phyloP scores from a whole-genome alignment of 805 yeast genomes.

The Pichia membranifaciens region DNA sequence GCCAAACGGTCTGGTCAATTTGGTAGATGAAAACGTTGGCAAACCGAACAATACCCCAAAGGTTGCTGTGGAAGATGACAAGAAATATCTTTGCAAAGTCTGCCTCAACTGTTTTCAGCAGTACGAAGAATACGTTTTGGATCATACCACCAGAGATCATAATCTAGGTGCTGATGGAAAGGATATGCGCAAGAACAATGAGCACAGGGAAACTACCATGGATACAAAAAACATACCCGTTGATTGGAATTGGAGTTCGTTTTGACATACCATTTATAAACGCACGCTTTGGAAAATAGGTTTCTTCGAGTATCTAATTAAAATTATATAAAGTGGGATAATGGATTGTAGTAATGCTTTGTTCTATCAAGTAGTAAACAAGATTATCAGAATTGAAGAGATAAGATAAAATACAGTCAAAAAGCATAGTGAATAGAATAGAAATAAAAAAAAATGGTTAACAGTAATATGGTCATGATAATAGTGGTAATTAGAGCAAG shows the following conservation, averaged over 20 bases:
- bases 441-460: background rate
- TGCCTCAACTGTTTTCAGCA: constrained; percentile 30
- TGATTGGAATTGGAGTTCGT: constrained; percentile 38
- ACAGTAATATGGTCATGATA: background rate
- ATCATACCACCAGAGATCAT: constrained; percentile 27
- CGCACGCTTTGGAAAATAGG: too few relatives aligned
- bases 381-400: background rate
- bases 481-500: too few relatives aligned
- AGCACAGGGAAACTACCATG: constrained; percentile 16
- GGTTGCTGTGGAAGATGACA: constrained; percentile 7
- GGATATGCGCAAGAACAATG: constrained; percentile 11
- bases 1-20: constrained; percentile 6
- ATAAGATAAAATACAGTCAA: background rate
- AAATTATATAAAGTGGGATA: too few relatives aligned
- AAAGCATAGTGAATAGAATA: background rate
- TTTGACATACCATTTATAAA: constrained; percentile 15
- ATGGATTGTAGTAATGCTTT: too few relatives aligned
- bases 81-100: constrained; percentile 31
- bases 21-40: background rate
- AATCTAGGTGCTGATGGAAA: constrained; percentile 21
- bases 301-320: too few relatives aligned
- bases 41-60: background rate
- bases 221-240: constrained; percentile 25
- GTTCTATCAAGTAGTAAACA: background rate
- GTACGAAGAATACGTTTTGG: constrained; percentile 30